These are phyloP conservation scores for Populus pruinosa DNA, from an alignment of 345 rosid species.

Conservation along the genomic window DNA sequence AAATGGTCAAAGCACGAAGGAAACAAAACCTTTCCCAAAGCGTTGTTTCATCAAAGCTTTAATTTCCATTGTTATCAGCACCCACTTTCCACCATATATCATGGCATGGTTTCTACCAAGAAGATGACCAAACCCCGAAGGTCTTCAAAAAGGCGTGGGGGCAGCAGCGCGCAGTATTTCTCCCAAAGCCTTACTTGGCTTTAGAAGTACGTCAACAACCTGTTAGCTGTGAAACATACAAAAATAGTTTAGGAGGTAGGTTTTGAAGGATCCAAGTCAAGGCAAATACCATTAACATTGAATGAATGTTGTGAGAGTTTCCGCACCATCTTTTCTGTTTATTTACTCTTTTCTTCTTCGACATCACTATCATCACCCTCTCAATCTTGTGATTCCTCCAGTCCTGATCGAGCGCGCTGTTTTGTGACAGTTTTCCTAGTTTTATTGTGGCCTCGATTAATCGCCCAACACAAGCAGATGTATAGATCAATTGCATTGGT, in stretches of 20 bases:
- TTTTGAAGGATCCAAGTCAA: constrained; percentile 38
- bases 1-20: constrained; percentile 5
- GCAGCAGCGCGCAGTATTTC: background rate
- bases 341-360: background rate
- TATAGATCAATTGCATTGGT: no score
- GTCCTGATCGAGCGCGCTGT: background rate
- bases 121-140: background rate
- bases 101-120: constrained; percentile 30
- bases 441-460: background rate
- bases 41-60: background rate
- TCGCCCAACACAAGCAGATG: no score
- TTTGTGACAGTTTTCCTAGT: background rate
- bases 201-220: constrained; percentile 22
- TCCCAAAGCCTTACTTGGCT: constrained; percentile 4
- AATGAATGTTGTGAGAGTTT: background rate
- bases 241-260: background rate
- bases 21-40: constrained; percentile 16
- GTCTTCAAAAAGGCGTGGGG: background rate
- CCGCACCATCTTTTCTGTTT: no score
- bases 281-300: constrained; percentile 16
- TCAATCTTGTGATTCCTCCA: background rate
- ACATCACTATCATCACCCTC: background rate
- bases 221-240: background rate
- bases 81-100: constrained; percentile 18
- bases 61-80: constrained; percentile 20